Base-by-base conservation (phyloP, 257 asterid species). In the Nicotiana knightiana region DNA sequence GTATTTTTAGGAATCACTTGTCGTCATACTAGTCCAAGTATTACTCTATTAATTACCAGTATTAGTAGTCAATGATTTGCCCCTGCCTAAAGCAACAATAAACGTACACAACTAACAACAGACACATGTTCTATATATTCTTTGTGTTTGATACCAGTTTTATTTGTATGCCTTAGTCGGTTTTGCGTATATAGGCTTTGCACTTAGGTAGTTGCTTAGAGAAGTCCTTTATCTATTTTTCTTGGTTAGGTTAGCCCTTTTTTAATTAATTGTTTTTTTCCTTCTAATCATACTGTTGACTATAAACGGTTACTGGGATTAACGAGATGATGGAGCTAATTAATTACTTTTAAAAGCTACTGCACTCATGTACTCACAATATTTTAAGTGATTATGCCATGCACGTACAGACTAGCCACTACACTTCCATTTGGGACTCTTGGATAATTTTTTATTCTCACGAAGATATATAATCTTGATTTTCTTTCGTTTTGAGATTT, bases 31-130 rank as follows among this genome's bases (percentile, higher is more conserved):
- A 71, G 61, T 71, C 46, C 61, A 71, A 71, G 79, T 71, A 71
- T 48, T 48, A 73, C 28, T 6, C 3, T 48, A 46, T 24, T 46
- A 46, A 5, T 46, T 71, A 73, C 11, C 13, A 12, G 67, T 79
- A 53, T 78, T 35, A 77, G 46, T 64, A 61, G 43, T 82, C 81
- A 83, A 81, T 83, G 76, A 83, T 76, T 81, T 35, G 82, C 21
- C 51, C 43, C 24, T 12, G 35, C 68, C 43, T 24, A 81, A 81
- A 70, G 66, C 48, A 81, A 81, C 46, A 81, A 68, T 15, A 73
- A 67, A 32, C 70, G n/a, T 28, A 21, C 67, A 67, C 64, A 81
- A 61, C 57, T 67, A 81, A 81, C 83, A 51, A 51, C 79, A 79
- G 33, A 79, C 75, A 61, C 82, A 79, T 79, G 82, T 12, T 61